Percentiles rank a stretch among this genome's conserved stretches.
These are phyloP conservation scores for Beauveria asiatica DNA, from an alignment of 2,329 filamentous ascomycete species.

Conservation along the genomic window DNA sequence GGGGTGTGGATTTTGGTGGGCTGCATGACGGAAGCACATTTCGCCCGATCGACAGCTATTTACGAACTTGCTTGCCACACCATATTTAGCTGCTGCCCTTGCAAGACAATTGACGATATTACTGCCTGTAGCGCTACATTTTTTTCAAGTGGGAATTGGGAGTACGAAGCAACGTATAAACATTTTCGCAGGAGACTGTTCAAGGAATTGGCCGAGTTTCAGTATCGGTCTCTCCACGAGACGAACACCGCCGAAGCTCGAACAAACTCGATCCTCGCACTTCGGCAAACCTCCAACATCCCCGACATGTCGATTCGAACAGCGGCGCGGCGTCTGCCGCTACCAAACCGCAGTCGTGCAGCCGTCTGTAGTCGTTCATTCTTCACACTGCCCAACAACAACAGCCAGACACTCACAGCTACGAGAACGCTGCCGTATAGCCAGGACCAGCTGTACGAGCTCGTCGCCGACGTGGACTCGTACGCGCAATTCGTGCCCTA, in stretches of 20 bases:
- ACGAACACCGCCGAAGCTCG: not conserved
- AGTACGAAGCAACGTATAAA: not conserved
- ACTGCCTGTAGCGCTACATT: too few species aligned
- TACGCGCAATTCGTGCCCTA: constrained; percentile 90
- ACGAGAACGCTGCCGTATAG: constrained; percentile 70
- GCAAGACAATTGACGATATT: not conserved
- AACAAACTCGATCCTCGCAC: too few species aligned
- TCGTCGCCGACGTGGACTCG: constrained; percentile 80
- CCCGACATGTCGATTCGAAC: constrained; percentile 4
- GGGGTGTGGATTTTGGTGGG: constrained; percentile 7
- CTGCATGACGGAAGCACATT: constrained; percentile 5
- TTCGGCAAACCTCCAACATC: not conserved
- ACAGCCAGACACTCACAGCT: constrained; percentile 59
- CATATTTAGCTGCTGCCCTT: not conserved
- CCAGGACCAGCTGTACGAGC: constrained; percentile 60
- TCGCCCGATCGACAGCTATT: not conserved
- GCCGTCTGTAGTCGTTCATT: constrained; percentile 30
- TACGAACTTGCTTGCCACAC: not conserved
- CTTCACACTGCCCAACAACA: constrained; percentile 23
- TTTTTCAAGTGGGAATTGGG: not conserved
- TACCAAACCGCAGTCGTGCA: not conserved
- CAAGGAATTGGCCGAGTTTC: not conserved
- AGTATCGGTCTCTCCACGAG: not conserved
- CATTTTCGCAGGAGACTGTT: too few species aligned
- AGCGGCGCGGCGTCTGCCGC: not conserved